Conservation (phyloP, 441 rosid species). For the Bruguiera hainesii region DNA sequence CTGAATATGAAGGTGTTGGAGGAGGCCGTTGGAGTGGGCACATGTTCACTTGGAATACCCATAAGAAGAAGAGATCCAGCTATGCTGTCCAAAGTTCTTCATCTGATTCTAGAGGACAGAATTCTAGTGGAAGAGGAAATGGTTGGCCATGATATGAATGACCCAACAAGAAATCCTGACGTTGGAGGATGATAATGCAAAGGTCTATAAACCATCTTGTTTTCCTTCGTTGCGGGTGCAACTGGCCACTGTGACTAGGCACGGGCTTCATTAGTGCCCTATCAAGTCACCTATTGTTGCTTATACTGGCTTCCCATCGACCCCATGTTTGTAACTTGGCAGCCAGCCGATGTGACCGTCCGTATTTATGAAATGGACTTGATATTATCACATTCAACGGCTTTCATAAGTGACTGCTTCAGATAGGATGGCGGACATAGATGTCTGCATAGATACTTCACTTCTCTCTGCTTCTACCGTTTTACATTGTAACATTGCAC, state of each 20-base stretch:
- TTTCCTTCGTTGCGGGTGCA: constrained; percentile 3
- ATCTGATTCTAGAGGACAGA: constrained; percentile 76
- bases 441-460: constrained; percentile 2
- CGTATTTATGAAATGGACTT: constrained; percentile 3
- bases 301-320: not conserved
- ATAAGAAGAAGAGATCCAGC: constrained; percentile 88
- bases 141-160: constrained; percentile 32
- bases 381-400: not conserved
- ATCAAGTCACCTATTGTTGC: not conserved
- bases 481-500: not conserved
- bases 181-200: constrained; percentile 8
- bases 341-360: constrained; percentile 2
- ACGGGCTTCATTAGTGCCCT: not conserved
- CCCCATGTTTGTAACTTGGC: constrained; percentile 10
- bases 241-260: not conserved
- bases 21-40: constrained; percentile 45
- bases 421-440: not conserved
- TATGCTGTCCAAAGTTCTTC: constrained; percentile 66
- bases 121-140: constrained; percentile 66
- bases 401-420: not conserved
- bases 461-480: not conserved
- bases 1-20: constrained; percentile 33
- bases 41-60: constrained; percentile 70
- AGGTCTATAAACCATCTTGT: not conserved
- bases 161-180: not conserved